A percentile compares a stretch with the other conserved stretches of the same genome.
Evolutionary conservation across 169 alveolate genomes (phyloP).

Genomic region (Babesia divergens): DNA sequence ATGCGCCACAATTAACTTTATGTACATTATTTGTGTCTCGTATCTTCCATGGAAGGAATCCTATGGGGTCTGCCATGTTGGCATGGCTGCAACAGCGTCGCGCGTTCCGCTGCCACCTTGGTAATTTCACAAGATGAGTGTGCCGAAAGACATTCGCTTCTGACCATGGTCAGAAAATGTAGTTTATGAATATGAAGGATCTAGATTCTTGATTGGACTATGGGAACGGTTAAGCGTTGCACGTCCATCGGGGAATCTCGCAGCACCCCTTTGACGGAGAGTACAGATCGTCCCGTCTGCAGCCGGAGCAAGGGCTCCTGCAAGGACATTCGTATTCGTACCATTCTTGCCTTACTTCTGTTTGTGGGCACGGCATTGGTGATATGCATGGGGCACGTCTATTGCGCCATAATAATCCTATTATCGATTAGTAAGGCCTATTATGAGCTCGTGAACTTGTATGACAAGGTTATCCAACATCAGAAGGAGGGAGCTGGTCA

Average conservation of each 20-base stretch:
- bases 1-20: too few species aligned
- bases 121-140: too few species aligned
- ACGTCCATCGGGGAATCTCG: constrained; percentile 11
- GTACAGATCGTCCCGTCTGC: neutral
- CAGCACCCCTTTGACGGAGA: constrained; percentile 2
- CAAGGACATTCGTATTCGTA: constrained; percentile 9
- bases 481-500: constrained; percentile 3
- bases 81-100: too few species aligned
- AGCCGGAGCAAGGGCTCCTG: neutral
- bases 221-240: neutral
- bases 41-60: too few species aligned
- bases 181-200: neutral
- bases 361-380: constrained; percentile 12
- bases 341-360: constrained; percentile 8
- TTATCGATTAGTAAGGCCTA: constrained; percentile 17
- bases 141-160: neutral
- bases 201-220: neutral
- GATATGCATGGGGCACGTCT: constrained; percentile 39
- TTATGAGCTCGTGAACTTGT: constrained; percentile 43
- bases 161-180: neutral
- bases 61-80: too few species aligned
- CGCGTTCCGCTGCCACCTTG: too few species aligned
- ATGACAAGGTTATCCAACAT: constrained; percentile 43
- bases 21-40: too few species aligned
- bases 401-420: constrained; percentile 21